These are phyloP conservation scores for Fragaria ananassa DNA, from an alignment of 306 rosid genomes.

Conservation along the genomic window DNA sequence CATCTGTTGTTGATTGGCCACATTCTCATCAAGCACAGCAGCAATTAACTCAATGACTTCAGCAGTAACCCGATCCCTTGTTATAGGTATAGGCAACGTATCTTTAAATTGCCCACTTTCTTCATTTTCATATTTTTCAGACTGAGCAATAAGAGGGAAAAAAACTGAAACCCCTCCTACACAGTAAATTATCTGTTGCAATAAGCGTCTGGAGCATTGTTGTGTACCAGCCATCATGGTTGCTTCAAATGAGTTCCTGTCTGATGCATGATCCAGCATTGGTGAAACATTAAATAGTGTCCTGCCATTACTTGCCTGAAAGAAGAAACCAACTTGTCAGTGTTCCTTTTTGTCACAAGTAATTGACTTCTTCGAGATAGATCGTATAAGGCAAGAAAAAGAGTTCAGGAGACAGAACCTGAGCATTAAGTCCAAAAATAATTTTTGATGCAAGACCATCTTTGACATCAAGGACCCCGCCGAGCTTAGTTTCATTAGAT, in stretches of 20 bases:
- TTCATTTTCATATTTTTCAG: slow-evolving; percentile 58
- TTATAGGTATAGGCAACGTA: slow-evolving; percentile 32
- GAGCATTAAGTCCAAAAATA: slow-evolving; percentile 90
- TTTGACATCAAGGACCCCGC: slow-evolving; percentile 81
- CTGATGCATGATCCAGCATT: slow-evolving; percentile 51
- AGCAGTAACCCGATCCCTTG: slow-evolving; percentile 60
- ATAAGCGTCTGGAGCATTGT: slow-evolving; percentile 83
- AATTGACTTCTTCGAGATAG: not conserved
- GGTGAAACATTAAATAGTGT: slow-evolving; percentile 87
- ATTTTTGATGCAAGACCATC: slow-evolving; percentile 88
- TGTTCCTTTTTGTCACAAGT: not conserved
- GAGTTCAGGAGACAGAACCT: slow-evolving; percentile 42
- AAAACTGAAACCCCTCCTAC: slow-evolving; percentile 97
- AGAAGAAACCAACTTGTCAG: slow-evolving; percentile 25
- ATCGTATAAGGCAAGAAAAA: not conserved
- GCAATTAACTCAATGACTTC: slow-evolving; percentile 89
- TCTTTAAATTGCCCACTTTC: slow-evolving; percentile 43
- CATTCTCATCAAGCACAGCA: slow-evolving; percentile 83
- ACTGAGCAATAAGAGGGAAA: slow-evolving; percentile 83
- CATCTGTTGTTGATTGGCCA: slow-evolving; percentile 96
- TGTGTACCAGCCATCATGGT: slow-evolving; percentile 81
- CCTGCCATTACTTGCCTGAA: slow-evolving; percentile 90
- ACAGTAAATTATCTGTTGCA: slow-evolving; percentile 90
- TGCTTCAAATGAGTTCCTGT: slow-evolving; percentile 77
- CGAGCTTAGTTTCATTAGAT: slow-evolving; percentile 60